phyloP scores from a whole-genome alignment of 2,329 filamentous ascomycete genomes.

The Penicillium concentricum region DNA sequence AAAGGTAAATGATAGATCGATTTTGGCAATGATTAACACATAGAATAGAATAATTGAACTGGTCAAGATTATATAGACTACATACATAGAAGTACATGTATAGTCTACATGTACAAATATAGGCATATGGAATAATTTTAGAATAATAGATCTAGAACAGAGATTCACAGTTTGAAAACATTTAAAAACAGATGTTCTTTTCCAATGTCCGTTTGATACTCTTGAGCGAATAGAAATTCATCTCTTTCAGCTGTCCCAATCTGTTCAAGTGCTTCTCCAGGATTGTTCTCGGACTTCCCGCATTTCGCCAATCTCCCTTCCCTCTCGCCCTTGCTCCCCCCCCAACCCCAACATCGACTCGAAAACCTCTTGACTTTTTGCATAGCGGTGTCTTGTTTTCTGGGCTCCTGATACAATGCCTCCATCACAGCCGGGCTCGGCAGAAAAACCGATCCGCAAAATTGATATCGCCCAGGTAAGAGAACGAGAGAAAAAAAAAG shows the following conservation, averaged over 20 bases:
- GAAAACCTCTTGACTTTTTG: background rate
- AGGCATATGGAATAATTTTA: too few species aligned
- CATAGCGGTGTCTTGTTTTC: constrained; percentile 5
- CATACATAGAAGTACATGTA: background rate
- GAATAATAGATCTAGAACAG: background rate
- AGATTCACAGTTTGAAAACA: too few species aligned
- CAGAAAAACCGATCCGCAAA: constrained; percentile 42
- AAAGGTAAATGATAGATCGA: background rate
- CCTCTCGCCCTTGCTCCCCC: constrained; percentile 18
- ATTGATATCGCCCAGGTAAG: constrained; percentile 44
- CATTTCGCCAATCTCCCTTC: constrained; percentile 14
- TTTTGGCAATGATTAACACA: background rate
- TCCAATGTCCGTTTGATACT: background rate
- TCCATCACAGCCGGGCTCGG: constrained; percentile 31
- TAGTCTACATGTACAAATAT: background rate
- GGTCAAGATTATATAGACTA: background rate
- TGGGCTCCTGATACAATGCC: constrained; percentile 29
- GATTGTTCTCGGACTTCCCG: constrained; percentile 2
- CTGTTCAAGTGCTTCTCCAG: constrained; percentile 8
- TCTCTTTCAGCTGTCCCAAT: constrained; percentile 1
- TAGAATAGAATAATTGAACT: background rate
- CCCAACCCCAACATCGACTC: constrained; percentile 6
- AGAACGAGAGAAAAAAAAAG: background rate
- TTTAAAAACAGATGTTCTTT: background rate
- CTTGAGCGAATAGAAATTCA: background rate